Percentiles rank a stretch among this genome's conserved stretches.
phyloP scores from a whole-genome alignment of 768 basidiomycete genomes.

The Mrakia blollopis region DNA sequence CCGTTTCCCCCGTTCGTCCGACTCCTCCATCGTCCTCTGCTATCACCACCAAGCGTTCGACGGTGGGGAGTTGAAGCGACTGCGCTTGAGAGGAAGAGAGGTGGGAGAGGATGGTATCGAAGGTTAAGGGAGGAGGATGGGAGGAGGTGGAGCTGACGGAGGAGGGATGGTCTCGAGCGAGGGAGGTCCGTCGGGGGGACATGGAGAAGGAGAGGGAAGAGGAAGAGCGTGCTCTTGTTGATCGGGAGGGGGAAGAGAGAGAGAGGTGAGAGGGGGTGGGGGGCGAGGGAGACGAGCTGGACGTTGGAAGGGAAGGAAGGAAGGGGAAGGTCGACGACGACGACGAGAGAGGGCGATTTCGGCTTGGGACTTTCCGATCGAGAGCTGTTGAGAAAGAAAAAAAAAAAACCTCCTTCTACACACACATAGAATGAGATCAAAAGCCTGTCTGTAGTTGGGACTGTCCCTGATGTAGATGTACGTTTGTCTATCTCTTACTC shows the following conservation, averaged over 20 bases:
- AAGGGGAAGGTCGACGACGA: no score
- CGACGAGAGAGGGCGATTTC: no score
- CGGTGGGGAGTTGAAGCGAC: not conserved
- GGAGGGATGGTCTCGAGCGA: not conserved
- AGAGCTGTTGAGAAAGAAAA: no score
- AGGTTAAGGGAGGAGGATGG: not conserved
- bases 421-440: no score
- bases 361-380: not conserved
- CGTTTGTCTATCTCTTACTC: no score
- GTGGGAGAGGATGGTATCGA: not conserved
- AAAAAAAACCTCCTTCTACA: no score
- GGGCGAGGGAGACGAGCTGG: not conserved
- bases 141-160: slow-evolving; percentile 7
- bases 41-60: not conserved
- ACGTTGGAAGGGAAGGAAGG: no score
- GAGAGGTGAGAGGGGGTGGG: not conserved
- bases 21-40: not conserved
- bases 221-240: not conserved
- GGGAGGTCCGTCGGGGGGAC: not conserved
- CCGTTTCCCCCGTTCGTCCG: slow-evolving; percentile 34
- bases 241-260: not conserved
- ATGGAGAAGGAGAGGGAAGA: not conserved
- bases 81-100: no score
- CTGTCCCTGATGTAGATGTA: no score
- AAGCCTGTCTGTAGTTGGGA: no score